These are phyloP conservation scores for Sarcodon sp. DNA, from an alignment of 768 basidiomycete genomes.

Conservation along the genomic window DNA sequence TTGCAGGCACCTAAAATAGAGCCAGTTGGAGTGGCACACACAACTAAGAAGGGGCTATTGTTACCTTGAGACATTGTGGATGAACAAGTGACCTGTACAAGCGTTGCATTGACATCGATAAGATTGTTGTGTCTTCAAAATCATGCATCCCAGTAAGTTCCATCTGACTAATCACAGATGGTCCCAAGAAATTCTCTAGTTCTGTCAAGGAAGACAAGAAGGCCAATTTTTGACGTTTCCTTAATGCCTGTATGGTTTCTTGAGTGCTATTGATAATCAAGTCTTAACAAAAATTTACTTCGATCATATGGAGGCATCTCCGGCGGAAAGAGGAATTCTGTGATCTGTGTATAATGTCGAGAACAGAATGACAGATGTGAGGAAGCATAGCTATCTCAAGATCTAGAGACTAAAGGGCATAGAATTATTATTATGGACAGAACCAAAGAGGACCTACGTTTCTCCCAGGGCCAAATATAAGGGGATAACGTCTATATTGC, in stretches of 20 bases:
- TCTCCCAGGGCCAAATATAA: constrained; percentile 62
- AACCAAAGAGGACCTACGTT: constrained; percentile 26
- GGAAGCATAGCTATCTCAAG: constrained; percentile 35
- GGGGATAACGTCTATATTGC: constrained; percentile 51
- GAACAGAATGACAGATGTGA: constrained; percentile 36
- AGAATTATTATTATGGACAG: not conserved
- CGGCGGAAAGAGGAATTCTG: constrained; percentile 30
- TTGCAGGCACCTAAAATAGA: too few species aligned
- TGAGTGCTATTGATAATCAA: not conserved
- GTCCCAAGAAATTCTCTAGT: not conserved
- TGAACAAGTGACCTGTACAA: not conserved
- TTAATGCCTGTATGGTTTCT: constrained; percentile 4
- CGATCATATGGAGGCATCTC: constrained; percentile 28
- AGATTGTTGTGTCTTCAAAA: not conserved
- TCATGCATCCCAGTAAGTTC: too few species aligned
- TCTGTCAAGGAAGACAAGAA: not conserved
- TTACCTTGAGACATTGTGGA: not conserved
- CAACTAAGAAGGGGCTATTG: too few species aligned
- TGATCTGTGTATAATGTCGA: constrained; percentile 40
- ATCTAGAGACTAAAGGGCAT: constrained; percentile 37
- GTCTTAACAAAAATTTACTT: constrained; percentile 23
- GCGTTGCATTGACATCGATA: not conserved
- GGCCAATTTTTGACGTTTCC: not conserved
- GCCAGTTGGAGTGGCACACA: too few species aligned
- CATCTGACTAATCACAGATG: too few species aligned